Evolutionary conservation across 805 yeast species (phyloP).

Genomic region (Yamadazyma insecticola): DNA sequence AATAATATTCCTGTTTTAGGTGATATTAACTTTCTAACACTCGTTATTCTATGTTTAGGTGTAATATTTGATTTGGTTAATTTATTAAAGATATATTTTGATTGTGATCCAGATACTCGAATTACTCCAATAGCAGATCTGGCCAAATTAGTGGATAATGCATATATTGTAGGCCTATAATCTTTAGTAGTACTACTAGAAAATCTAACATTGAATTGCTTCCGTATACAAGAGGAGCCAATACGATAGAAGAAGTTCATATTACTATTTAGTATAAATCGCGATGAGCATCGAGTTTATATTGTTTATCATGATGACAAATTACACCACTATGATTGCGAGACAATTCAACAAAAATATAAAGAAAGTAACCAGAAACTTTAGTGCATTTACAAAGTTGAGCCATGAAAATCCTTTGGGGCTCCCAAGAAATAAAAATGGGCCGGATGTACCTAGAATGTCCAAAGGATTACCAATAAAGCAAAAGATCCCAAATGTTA

Average conservation of each 20-base stretch:
- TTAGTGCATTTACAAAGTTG: background rate
- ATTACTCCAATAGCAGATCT: conserved; percentile 85
- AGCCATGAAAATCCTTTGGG: conserved; percentile 40
- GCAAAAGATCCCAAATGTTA: conserved; percentile 55
- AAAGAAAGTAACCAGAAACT: background rate
- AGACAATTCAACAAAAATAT: background rate
- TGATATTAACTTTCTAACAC: conserved; percentile 52
- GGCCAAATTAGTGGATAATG: conserved; percentile 79
- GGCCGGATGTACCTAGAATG: conserved; percentile 34
- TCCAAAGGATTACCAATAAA: conserved; percentile 54
- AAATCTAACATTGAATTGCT: too few relatives aligned
- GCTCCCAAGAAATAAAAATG: conserved; percentile 21
- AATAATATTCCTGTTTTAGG: conserved; percentile 41
- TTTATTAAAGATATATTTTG: conserved; percentile 38
- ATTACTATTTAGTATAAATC: too few relatives aligned
- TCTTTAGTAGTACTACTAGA: too few relatives aligned
- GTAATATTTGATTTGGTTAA: conserved; percentile 37
- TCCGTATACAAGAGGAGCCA: too few relatives aligned
- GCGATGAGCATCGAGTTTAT: too few relatives aligned
- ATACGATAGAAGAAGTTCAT: too few relatives aligned
- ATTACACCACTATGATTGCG: too few relatives aligned
- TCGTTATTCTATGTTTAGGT: conserved; percentile 52
- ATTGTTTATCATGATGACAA: too few relatives aligned
- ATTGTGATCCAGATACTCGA: conserved; percentile 72
- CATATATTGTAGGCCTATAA: conserved; percentile 81